These are phyloP conservation scores for Mycena chlorophos DNA, from an alignment of 768 basidiomycete species.

Conservation along the genomic window DNA sequence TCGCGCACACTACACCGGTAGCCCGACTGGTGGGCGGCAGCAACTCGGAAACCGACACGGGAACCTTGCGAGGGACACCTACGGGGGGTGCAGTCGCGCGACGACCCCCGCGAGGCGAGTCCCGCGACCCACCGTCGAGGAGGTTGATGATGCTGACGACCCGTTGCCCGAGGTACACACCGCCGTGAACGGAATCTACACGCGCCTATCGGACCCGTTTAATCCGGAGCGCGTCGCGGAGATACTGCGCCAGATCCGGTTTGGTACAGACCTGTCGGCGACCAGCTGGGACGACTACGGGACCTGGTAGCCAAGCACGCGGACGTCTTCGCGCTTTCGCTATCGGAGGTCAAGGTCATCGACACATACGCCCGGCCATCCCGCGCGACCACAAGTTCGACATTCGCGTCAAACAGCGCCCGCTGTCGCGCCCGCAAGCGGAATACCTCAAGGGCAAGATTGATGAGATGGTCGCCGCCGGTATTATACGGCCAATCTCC, in stretches of 20 bases:
- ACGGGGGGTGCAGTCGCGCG: not conserved
- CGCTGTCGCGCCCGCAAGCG: slow-evolving; percentile 31
- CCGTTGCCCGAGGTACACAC: no score
- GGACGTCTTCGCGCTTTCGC: slow-evolving; percentile 20
- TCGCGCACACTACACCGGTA: not conserved
- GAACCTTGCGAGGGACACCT: not conserved
- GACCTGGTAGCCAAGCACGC: slow-evolving; percentile 12
- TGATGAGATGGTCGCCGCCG: slow-evolving; percentile 36
- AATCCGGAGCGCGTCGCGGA: slow-evolving; percentile 20
- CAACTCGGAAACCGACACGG: not conserved
- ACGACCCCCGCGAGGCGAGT: not conserved
- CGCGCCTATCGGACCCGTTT: slow-evolving; percentile 22
- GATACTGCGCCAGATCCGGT: slow-evolving; percentile 19
- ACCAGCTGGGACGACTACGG: not conserved
- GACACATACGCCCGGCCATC: slow-evolving; percentile 33
- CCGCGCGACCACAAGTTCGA: slow-evolving; percentile 27
- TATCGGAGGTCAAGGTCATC: slow-evolving; percentile 16
- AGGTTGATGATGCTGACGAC: no score
- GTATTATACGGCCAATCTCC: slow-evolving; percentile 30
- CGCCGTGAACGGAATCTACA: no score
- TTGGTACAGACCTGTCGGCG: slow-evolving; percentile 23
- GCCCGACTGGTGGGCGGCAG: not conserved
- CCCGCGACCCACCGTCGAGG: no score
- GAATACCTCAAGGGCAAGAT: slow-evolving; percentile 31
- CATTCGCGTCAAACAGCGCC: slow-evolving; percentile 30